A percentile compares a stretch with the other conserved stretches of the same genome.
These are phyloP conservation scores for Phoenix dactylifera DNA, from an alignment of 176 grass and related monocot genomes.

Conservation along the genomic window DNA sequence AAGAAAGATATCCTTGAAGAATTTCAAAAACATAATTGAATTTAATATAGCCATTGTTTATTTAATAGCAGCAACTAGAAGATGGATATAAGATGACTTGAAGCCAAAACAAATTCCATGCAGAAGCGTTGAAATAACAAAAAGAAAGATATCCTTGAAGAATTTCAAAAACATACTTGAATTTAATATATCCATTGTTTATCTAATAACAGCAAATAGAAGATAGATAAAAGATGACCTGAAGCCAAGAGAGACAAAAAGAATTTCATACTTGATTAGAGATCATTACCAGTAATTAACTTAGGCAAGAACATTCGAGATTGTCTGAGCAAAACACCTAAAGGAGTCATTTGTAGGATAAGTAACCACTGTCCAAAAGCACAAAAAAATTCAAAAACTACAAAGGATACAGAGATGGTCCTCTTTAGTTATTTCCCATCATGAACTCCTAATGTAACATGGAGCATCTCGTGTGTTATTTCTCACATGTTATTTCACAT, in stretches of 20 bases:
- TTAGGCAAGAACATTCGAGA: too few relatives aligned
- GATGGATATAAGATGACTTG: conserved; percentile 7
- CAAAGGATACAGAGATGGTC: too few relatives aligned
- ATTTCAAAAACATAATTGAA: conserved; percentile 31
- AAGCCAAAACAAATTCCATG: not conserved
- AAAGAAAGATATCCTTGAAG: conserved; percentile 62
- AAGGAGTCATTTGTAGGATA: too few relatives aligned
- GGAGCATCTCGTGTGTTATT: too few relatives aligned
- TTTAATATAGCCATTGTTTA: conserved; percentile 17
- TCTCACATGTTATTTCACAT: too few relatives aligned
- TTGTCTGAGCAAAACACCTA: too few relatives aligned
- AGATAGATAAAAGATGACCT: conserved; percentile 6
- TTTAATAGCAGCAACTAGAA: conserved; percentile 22
- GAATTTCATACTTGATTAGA: too few relatives aligned
- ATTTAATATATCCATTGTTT: conserved; percentile 20
- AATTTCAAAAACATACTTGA: conserved; percentile 33
- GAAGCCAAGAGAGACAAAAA: not conserved
- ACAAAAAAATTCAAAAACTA: too few relatives aligned
- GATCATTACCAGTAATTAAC: too few relatives aligned
- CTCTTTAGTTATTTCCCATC: too few relatives aligned
- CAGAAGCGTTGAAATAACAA: not conserved
- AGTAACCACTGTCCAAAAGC: too few relatives aligned
- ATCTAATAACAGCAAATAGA: conserved; percentile 23
- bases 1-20: conserved; percentile 64
- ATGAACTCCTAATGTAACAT: too few relatives aligned